Percentiles rank a stretch among this genome's conserved stretches.
These are phyloP conservation scores for Exophiala dermatitidis DNA, from an alignment of 2,329 filamentous ascomycete genomes.

Conservation along the genomic window DNA sequence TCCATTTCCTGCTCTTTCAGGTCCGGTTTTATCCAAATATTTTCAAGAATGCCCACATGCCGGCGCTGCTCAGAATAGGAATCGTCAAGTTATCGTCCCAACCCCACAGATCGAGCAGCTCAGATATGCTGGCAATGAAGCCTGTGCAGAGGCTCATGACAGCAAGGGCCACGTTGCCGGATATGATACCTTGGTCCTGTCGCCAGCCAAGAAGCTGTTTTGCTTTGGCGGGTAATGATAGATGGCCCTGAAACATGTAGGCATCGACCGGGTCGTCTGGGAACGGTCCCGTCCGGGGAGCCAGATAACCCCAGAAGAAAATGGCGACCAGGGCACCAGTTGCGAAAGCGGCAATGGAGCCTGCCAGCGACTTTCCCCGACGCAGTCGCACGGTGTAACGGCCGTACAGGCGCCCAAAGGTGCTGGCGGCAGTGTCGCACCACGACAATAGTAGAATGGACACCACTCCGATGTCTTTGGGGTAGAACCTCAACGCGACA, in stretches of 20 bases:
- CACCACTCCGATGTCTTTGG: constrained; percentile 88
- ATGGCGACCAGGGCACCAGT: constrained; percentile 76
- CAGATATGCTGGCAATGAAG: constrained; percentile 79
- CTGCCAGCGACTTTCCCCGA: constrained; percentile 83
- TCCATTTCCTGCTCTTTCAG: not conserved
- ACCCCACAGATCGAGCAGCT: constrained; percentile 83
- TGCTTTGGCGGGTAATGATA: constrained; percentile 60
- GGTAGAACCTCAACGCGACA: constrained; percentile 75
- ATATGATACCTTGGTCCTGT: constrained; percentile 53
- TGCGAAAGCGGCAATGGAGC: constrained; percentile 73
- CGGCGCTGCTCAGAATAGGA: constrained; percentile 78
- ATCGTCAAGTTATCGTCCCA: constrained; percentile 98
- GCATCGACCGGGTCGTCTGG: constrained; percentile 53
- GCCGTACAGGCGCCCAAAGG: constrained; percentile 83
- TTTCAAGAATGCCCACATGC: constrained; percentile 86
- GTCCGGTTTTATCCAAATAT: constrained; percentile 54
- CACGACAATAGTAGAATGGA: constrained; percentile 85
- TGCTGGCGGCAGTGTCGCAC: constrained; percentile 96
- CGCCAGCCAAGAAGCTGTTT: constrained; percentile 57
- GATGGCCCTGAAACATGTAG: constrained; percentile 73
- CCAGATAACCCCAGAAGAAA: constrained; percentile 83
- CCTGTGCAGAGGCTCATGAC: constrained; percentile 81
- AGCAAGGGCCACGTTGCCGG: constrained; percentile 65
- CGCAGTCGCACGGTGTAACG: constrained; percentile 80
- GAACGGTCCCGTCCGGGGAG: constrained; percentile 59